A percentile compares a stretch with the other conserved stretches of the same genome.
Conservation (phyloP, 139 green algal genomes). For the Coelastrella sp. region DNA sequence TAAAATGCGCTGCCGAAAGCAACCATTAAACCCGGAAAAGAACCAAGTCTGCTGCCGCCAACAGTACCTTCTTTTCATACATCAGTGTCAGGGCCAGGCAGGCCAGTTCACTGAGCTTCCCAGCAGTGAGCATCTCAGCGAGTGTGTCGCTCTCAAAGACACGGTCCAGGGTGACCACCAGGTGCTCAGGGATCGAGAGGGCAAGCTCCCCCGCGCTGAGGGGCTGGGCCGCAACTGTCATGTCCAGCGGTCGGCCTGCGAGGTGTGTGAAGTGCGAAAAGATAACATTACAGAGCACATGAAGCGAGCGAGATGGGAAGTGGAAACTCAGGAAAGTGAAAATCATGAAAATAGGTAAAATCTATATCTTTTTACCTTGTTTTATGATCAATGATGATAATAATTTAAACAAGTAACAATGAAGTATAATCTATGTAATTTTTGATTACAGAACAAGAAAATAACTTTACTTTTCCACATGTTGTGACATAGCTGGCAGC, state of each 20-base stretch:
- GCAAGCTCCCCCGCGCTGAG: constrained; percentile 74
- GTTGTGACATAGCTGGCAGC: background rate
- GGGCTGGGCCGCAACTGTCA: constrained; percentile 35
- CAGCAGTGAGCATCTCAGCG: constrained; percentile 92
- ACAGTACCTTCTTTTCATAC: constrained; percentile 94
- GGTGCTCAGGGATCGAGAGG: constrained; percentile 81
- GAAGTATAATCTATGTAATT: too few relatives aligned
- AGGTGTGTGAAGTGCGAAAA: background rate
- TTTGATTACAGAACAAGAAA: too few relatives aligned
- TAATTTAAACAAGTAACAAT: too few relatives aligned
- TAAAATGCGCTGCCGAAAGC: too few relatives aligned
- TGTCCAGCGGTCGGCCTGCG: constrained; percentile 42
- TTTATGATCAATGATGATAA: too few relatives aligned
- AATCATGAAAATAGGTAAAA: too few relatives aligned
- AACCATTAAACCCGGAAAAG: too few relatives aligned
- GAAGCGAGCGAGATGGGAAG: background rate
- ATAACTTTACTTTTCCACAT: too few relatives aligned
- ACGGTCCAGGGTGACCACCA: constrained; percentile 88
- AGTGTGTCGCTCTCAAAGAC: constrained; percentile 86
- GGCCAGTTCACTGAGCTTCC: constrained; percentile 93
- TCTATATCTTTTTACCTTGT: too few relatives aligned
- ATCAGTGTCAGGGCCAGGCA: constrained; percentile 93
- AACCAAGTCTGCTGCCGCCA: background rate
- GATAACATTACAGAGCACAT: background rate
- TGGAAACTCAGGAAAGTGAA: too few relatives aligned